phyloP scores from a whole-genome alignment of 306 rosid genomes.

The Senna siamea region DNA sequence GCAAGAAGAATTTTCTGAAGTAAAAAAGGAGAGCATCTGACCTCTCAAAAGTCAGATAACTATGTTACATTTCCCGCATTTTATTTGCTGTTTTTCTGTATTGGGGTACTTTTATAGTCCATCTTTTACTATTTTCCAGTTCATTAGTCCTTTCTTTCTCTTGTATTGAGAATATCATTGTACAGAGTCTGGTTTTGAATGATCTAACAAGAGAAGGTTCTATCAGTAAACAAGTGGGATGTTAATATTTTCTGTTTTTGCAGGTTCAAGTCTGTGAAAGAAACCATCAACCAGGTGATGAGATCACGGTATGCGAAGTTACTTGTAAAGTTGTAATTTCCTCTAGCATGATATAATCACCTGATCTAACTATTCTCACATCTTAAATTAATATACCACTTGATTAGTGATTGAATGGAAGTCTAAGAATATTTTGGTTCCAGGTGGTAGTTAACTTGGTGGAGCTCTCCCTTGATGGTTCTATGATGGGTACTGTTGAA shows the following conservation, averaged over 20 bases:
- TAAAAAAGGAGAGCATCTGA: too few species aligned
- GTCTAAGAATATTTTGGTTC: constrained; percentile 37
- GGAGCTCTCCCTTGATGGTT: constrained; percentile 78
- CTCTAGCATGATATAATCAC: constrained; percentile 16
- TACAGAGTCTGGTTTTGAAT: too few species aligned
- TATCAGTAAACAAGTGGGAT: not conserved
- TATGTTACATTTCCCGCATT: too few species aligned
- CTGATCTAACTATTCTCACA: not conserved
- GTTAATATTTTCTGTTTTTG: constrained; percentile 32
- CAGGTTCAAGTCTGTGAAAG: constrained; percentile 98
- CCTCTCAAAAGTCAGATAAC: too few species aligned
- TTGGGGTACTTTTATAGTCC: too few species aligned
- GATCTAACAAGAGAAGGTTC: too few species aligned
- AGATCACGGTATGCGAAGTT: constrained; percentile 72
- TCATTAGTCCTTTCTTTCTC: too few species aligned
- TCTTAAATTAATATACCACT: not conserved
- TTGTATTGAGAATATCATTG: too few species aligned
- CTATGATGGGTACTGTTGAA: constrained; percentile 89
- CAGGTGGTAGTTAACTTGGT: constrained; percentile 75
- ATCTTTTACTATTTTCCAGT: too few species aligned
- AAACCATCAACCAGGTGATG: constrained; percentile 95
- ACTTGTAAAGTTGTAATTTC: constrained; percentile 26
- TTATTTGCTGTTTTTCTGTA: too few species aligned
- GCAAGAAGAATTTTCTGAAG: too few species aligned
- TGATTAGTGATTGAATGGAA: constrained; percentile 22